phyloP scores from a whole-genome alignment of 2,329 filamentous ascomycete species.

The Stagonosporopsis vannaccii region DNA sequence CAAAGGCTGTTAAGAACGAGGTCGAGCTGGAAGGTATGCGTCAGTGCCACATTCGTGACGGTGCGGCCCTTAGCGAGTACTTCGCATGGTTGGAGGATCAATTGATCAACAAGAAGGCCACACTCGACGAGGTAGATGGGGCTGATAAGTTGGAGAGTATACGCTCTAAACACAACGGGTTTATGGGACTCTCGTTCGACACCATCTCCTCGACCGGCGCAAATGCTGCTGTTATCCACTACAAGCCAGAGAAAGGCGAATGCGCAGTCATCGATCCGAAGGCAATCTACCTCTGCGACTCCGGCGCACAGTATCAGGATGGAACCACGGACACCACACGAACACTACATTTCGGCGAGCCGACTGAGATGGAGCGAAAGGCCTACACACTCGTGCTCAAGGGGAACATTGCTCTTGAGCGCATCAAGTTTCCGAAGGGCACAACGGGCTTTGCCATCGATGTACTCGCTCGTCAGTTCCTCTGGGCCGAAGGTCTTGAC shows the following conservation, averaged over 20 bases:
- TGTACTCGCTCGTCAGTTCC: conserved; percentile 82
- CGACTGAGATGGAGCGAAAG: conserved; percentile 82
- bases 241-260: conserved; percentile 80
- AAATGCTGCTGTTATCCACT: conserved; percentile 95
- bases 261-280: conserved; percentile 85
- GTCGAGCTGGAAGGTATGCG: conserved; percentile 92
- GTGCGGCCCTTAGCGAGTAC: conserved; percentile 87
- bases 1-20: conserved; percentile 94
- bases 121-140: conserved; percentile 86
- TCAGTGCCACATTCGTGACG: conserved; percentile 90
- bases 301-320: conserved; percentile 93
- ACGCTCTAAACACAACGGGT: conserved; percentile 73
- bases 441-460: conserved; percentile 94
- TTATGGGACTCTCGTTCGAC: conserved; percentile 89
- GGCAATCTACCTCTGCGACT: conserved; percentile 93
- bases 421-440: conserved; percentile 89
- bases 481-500: conserved; percentile 93
- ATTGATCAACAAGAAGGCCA: conserved; percentile 73
- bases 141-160: conserved; percentile 87
- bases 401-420: conserved; percentile 88
- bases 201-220: conserved; percentile 95
- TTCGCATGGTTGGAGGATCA: conserved; percentile 98
- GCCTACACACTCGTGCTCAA: conserved; percentile 95
- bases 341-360: conserved; percentile 89
- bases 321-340: conserved; percentile 96